phyloP scores from a whole-genome alignment of 192 early-diverging fungal genomes.

The Coemansia nantahalensis region DNA sequence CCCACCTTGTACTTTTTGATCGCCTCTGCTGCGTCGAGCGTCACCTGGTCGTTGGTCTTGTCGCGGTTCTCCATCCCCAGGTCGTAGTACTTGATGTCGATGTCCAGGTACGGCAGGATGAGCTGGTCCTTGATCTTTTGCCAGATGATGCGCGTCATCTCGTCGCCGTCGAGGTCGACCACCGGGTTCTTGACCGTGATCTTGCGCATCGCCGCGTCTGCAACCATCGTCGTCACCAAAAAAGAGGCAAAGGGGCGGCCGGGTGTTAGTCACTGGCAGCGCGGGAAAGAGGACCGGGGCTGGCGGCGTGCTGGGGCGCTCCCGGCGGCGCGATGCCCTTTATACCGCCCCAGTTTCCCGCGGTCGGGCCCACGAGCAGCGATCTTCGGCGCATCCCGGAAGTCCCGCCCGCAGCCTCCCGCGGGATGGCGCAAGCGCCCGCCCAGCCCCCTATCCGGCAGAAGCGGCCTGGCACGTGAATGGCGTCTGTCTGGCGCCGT shows the following conservation, averaged over 20 bases:
- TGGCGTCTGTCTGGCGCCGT: too few relatives aligned
- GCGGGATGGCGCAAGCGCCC: too few relatives aligned
- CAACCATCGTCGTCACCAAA: slow-evolving; percentile 25
- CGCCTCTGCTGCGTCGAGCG: slow-evolving; percentile 92
- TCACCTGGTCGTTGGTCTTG: slow-evolving; percentile 91
- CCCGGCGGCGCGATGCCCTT: too few relatives aligned
- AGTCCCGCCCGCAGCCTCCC: too few relatives aligned
- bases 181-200: slow-evolving; percentile 85
- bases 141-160: slow-evolving; percentile 99
- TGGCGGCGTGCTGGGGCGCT: too few relatives aligned
- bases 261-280: background rate
- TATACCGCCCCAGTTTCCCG: too few relatives aligned
- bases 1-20: slow-evolving; percentile 97
- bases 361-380: too few relatives aligned
- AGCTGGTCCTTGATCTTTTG: slow-evolving; percentile 89
- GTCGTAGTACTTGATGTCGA: slow-evolving; percentile 97
- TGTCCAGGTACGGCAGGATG: slow-evolving; percentile 80
- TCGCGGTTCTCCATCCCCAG: slow-evolving; percentile 91
- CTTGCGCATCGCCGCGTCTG: slow-evolving; percentile 46
- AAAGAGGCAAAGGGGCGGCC: background rate
- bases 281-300: too few relatives aligned
- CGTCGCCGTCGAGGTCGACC: slow-evolving; percentile 91
- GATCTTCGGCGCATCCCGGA: too few relatives aligned
- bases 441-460: too few relatives aligned
- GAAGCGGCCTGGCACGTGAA: too few relatives aligned